Base-by-base conservation (phyloP, 2,329 filamentous ascomycete species). In the Triangularia setosa region DNA sequence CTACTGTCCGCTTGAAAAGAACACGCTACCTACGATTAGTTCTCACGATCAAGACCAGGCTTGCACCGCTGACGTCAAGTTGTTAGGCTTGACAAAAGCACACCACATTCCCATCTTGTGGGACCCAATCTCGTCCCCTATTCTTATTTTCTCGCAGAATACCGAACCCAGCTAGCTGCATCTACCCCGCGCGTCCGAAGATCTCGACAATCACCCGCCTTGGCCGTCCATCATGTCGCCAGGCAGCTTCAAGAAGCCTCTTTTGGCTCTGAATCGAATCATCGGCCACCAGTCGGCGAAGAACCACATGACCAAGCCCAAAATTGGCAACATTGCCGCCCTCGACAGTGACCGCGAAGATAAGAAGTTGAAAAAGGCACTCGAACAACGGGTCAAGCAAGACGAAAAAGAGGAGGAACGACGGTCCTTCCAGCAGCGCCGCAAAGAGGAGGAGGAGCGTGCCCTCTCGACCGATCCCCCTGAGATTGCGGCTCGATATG, bases 231-330 rank as follows among this genome's bases (percentile, higher is more conserved):
- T 54, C 58, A 78, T 76, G 76, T 72, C 75, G 63, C 72, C 71
- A 3, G 70, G 70, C 61, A 67, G 65, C 25, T 64, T 78, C 35
- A 79, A 75, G 68, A 74, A 76, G 67, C 76, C 76, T 23, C 68
- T 79, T 25, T 69, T 79, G 62, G 73, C 74, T 21, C 73, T 79
- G 14, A 79, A 78, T 66, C 73, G 76, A 52, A 66, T 78, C 16
- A 69, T 78, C 55, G 77, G 77, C 12, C 76, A 79, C 65, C 65
- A 74, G 1, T 69, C 73, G 25, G 75, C 77, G 23, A 77, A 77
- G 61, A 78, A 78, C 63, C 77, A 78, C 67, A 75, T 78, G 48
- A 74, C 73, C 24, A 78, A 76, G 65, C 69, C 75, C 3, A 73
- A 73, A 18, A 72, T 79, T 14, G 77, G 77, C 66, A 73, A 78